These are phyloP conservation scores for Pseudogymnoascus verrucosus DNA, from an alignment of 2,329 filamentous ascomycete species.

Conservation along the genomic window DNA sequence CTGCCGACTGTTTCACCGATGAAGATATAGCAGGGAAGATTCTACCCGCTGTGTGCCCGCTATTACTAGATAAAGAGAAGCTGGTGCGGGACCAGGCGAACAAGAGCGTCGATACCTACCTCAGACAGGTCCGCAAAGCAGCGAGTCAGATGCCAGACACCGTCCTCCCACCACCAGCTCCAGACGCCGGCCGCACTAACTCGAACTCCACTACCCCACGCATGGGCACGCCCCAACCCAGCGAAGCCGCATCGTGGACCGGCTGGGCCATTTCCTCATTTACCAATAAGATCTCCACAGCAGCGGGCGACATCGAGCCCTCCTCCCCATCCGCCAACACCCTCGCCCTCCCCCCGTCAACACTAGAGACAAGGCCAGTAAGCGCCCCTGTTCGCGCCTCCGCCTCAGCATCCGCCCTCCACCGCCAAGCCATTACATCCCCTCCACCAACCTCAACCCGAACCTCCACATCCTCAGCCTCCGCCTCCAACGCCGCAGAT, in stretches of 20 bases:
- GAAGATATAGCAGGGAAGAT: constrained; percentile 83
- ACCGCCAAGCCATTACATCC: constrained; percentile 51
- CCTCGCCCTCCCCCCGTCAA: constrained; percentile 33
- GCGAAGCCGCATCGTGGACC: constrained; percentile 65
- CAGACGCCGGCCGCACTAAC: constrained; percentile 34
- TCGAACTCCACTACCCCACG: constrained; percentile 48
- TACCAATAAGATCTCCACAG: constrained; percentile 82
- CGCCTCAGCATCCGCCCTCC: constrained; percentile 49
- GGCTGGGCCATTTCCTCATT: constrained; percentile 99
- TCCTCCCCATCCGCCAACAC: constrained; percentile 37
- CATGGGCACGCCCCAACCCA: constrained; percentile 68
- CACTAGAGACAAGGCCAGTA: constrained; percentile 28
- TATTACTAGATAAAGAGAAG: constrained; percentile 91
- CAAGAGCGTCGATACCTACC: constrained; percentile 80
- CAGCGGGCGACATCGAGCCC: constrained; percentile 74
- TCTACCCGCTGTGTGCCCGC: constrained; percentile 74
- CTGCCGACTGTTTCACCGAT: constrained; percentile 75
- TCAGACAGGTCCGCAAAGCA: constrained; percentile 75
- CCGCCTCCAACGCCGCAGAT: constrained; percentile 35
- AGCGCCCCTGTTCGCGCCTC: constrained; percentile 29
- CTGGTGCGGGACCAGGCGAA: constrained; percentile 84
- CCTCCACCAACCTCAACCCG: constrained; percentile 38
- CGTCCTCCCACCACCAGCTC: constrained; percentile 56
- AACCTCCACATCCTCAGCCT: constrained; percentile 39
- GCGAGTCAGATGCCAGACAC: constrained; percentile 72